phyloP scores from a whole-genome alignment of 306 rosid species.

The Castanea crenata region DNA sequence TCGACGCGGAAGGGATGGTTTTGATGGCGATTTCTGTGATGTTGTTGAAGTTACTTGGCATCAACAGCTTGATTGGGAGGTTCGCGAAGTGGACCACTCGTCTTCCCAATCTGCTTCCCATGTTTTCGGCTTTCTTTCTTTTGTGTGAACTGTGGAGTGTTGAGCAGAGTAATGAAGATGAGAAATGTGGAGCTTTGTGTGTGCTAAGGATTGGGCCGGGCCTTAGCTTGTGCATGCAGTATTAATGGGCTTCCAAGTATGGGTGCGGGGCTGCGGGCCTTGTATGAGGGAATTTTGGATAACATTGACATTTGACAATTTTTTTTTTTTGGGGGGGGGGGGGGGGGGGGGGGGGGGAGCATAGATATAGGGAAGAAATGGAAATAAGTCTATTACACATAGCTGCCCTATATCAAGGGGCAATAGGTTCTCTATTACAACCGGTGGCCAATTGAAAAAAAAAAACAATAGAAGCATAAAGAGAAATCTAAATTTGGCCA shows the following conservation, averaged over 20 bases:
- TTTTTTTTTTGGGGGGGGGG: no score
- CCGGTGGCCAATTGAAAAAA: no score
- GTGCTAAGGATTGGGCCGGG: background rate
- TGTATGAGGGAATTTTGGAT: background rate
- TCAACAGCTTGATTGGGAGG: constrained; percentile 62
- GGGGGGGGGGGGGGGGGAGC: no score
- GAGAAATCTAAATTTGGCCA: no score
- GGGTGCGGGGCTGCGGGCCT: no score
- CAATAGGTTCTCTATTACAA: no score
- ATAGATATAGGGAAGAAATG: no score
- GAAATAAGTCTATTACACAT: no score
- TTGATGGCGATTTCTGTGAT: constrained; percentile 70
- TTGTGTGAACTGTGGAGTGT: background rate
- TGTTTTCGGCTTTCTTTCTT: background rate
- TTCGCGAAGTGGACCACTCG: constrained; percentile 58
- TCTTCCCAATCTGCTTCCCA: constrained; percentile 67
- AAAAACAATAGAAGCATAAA: no score
- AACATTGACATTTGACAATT: background rate
- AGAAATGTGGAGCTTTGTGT: background rate
- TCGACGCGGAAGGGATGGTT: constrained; percentile 81
- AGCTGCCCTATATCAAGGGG: no score
- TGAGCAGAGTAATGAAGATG: background rate
- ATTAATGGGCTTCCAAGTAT: background rate
- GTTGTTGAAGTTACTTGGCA: constrained; percentile 56
- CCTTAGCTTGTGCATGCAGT: background rate